Conservation (phyloP, 2,329 filamentous ascomycete species). For the Epichloe scottii region DNA sequence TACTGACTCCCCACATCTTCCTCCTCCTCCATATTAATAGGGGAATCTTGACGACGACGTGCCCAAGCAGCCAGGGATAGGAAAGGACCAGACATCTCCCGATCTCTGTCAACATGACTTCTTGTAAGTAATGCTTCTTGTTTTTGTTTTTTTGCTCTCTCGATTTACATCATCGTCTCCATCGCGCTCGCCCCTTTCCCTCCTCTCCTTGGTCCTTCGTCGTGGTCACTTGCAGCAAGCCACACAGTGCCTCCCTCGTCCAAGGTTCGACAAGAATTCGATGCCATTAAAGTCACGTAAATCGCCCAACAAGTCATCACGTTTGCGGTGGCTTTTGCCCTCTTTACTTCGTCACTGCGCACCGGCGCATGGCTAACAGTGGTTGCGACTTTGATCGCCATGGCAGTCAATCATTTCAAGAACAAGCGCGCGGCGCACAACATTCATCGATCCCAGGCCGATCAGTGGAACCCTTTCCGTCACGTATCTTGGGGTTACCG, state of each 20-base stretch:
- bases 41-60: neutral
- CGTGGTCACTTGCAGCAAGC: neutral
- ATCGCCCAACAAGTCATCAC: neutral
- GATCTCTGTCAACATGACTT: constrained; percentile 1
- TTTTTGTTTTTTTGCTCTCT: neutral
- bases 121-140: neutral
- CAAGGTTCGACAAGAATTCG: neutral
- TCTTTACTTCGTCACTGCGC: neutral
- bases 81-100: neutral
- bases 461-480: constrained; percentile 33
- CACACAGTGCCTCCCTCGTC: neutral
- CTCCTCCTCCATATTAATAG: neutral
- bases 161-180: neutral
- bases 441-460: constrained; percentile 26
- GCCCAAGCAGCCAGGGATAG: neutral
- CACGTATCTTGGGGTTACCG: constrained; percentile 25
- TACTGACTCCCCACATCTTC: neutral
- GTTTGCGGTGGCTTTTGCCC: neutral
- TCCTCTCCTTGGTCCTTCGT: neutral
- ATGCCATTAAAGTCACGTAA: neutral
- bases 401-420: constrained; percentile 32
- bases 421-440: constrained; percentile 32
- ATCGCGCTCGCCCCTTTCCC: neutral
- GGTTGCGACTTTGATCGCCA: constrained; percentile 6
- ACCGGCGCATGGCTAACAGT: constrained; percentile 5